A percentile compares a stretch with the other conserved stretches of the same genome.
Conservation (phyloP, 495 filamentous ascomycete species). For the Daldinia loculata region DNA sequence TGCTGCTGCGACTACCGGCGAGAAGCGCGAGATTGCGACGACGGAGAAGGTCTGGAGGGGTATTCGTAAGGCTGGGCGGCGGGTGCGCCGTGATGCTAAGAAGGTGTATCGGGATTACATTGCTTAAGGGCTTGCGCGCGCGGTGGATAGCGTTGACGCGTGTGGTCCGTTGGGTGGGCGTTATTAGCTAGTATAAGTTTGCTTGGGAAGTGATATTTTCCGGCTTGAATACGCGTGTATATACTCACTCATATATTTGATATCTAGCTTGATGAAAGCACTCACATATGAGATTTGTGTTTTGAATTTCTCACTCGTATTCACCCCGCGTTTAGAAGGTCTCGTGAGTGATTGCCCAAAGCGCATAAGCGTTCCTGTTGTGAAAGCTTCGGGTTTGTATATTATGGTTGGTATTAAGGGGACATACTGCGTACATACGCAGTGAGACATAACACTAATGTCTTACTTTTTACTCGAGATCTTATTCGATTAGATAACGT, state of each 20-base stretch:
- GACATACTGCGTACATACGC: background rate
- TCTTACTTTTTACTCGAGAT: background rate
- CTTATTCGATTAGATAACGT: background rate
- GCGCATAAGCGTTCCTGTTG: background rate
- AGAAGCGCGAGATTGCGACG: constrained; percentile 34
- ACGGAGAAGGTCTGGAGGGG: constrained; percentile 38
- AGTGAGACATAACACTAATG: background rate
- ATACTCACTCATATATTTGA: background rate
- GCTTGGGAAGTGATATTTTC: background rate
- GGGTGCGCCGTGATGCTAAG: constrained; percentile 41
- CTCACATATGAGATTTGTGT: background rate
- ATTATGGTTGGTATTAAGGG: background rate
- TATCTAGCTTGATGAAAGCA: background rate
- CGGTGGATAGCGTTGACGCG: too few species aligned
- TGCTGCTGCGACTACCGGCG: constrained; percentile 20
- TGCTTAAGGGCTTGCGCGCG: constrained; percentile 13
- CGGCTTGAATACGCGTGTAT: background rate
- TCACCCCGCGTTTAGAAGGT: background rate
- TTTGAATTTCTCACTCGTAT: background rate
- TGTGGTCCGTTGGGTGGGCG: background rate
- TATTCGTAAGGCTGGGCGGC: constrained; percentile 37
- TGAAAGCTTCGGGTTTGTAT: background rate
- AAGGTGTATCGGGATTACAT: constrained; percentile 41
- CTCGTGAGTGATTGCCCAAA: background rate
- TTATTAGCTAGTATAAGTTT: constrained; percentile 2